These are phyloP conservation scores for Metrosideros polymorpha DNA, from an alignment of 441 rosid species.

Conservation along the genomic window DNA sequence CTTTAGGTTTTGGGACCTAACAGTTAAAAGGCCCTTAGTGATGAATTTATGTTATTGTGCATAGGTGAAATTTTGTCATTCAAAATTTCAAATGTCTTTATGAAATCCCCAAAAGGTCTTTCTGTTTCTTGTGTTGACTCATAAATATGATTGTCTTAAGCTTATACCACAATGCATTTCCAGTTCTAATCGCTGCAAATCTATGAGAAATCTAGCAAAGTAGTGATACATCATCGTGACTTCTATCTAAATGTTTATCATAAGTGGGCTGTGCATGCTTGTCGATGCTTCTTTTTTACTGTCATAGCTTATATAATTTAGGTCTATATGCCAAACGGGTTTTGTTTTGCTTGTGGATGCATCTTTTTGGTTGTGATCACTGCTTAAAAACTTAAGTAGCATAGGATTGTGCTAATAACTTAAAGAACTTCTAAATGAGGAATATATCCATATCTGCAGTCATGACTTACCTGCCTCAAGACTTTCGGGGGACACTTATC, in stretches of 20 bases:
- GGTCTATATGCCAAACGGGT: background rate
- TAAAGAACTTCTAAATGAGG: background rate
- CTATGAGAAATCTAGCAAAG: background rate
- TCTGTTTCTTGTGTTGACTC: background rate
- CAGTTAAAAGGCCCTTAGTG: background rate
- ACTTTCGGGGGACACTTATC: constrained; percentile 86
- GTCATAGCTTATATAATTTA: background rate
- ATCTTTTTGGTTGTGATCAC: background rate
- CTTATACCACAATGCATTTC: background rate
- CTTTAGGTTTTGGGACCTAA: background rate
- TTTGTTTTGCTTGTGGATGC: background rate
- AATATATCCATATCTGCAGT: constrained; percentile 32
- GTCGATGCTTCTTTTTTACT: background rate
- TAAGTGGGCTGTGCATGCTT: background rate
- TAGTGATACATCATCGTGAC: background rate
- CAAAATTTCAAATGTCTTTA: too few relatives aligned
- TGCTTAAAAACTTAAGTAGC: background rate
- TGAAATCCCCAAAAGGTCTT: background rate
- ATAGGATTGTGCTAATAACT: background rate
- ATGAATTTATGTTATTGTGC: background rate
- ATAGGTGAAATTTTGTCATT: too few relatives aligned
- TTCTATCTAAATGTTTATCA: background rate
- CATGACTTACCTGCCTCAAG: constrained; percentile 99
- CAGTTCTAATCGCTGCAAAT: background rate
- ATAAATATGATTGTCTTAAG: background rate